Base-by-base conservation (phyloP, 179 eudicot species). In the Patellifolia procumbens region DNA sequence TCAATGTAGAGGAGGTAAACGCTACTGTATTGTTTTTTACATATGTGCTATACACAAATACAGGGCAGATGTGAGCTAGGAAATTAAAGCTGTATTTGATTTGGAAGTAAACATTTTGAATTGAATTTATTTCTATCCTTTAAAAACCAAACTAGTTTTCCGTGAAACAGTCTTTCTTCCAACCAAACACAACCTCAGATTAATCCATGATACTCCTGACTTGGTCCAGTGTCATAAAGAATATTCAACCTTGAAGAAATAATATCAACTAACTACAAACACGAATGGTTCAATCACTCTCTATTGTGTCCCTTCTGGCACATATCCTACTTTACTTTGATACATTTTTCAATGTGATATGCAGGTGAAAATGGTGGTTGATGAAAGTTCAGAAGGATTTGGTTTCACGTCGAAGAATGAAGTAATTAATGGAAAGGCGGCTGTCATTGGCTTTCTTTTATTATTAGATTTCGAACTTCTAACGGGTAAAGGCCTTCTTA, bases 401-500 rank as follows among this genome's bases (percentile, higher is more conserved):
- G 98, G 98, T 46, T 94, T 94, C 87, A 86, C 91, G 0, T 8
- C 73, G 62, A 92, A 81, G 83, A 94, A 92, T 16, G 98, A 94
- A 81, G 62, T 85, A 78, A 94, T 94, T 26, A 94, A 94, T 31
- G 98, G 98, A 42, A 94, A 94, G 83, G 98, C 98, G 51, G 98
- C 98, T 34, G 88, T 76, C n/a, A 91, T 94, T 10, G 98, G 98
- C 34, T 94, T 94, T 79, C 86, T 94, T 10, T 75, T 92, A 82
- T 81, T 94, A 79, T 79, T 94, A 70, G 98, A 94, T 89, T 89
- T 94, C 69, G 98, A 94, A 76, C 97, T 94, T 42, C 78, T 94
- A 75, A 94, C 98, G 2, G 98, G 98, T 76, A 89, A 88, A 86
- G 98, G 98, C 80, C 85, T 94, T 63, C 91, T 94, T 65, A 94